Base-by-base conservation (phyloP, 352 stramenopile genomes). In the Phytophthora lateralis region DNA sequence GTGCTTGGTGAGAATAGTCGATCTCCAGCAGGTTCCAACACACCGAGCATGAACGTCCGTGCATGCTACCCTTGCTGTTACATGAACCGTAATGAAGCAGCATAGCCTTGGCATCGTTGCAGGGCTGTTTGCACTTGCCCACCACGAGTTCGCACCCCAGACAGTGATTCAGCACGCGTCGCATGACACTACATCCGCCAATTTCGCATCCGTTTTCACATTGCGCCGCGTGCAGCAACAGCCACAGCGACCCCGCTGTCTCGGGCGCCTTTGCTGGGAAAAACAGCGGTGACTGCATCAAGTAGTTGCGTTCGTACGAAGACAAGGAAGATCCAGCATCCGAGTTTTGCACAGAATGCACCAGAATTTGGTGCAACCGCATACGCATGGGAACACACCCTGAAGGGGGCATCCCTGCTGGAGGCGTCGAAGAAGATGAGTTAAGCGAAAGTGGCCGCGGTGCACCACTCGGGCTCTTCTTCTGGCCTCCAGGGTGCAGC, bases 41-140 rank as follows among this genome's bases (percentile, higher is more conserved):
- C 26, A 92, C 65, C 0, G 60, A 58, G 67, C 82, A 91, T 6
- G 59, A 73, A n/a, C 55, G 43, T 17, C 66, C 63, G 34, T 84
- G 73, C 58, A 74, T 78, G 30, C 67, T 76, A 10, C 69, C 72
- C 26, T 76, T 69, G 48, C 62, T 71, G 50, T 74, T 73, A 30
- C 82, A 92, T 2, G 79, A 86, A 0, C 69, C 83, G 43, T 88
- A 80, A 52, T 92, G 83, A 1, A 92, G 63, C 27, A 90, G 61
- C 79, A 92, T 92, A 1, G 79, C 76, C 70, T 90, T 92, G 11
- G 81, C 83, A 45, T 90, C 83, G 53, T 92, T 90, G 51, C 83
- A 92, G 1, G 78, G 71, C 35, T 85, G 75, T 27, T 78, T 80
- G 64, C 83, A 92, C 37, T 76, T 80, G 9, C 79, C 81, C n/a